Evolutionary conservation across 2,329 filamentous ascomycete genomes (phyloP), one percentile per base, ranked within the genome.

Genomic region (Alternaria hordeiaustralica): DNA sequence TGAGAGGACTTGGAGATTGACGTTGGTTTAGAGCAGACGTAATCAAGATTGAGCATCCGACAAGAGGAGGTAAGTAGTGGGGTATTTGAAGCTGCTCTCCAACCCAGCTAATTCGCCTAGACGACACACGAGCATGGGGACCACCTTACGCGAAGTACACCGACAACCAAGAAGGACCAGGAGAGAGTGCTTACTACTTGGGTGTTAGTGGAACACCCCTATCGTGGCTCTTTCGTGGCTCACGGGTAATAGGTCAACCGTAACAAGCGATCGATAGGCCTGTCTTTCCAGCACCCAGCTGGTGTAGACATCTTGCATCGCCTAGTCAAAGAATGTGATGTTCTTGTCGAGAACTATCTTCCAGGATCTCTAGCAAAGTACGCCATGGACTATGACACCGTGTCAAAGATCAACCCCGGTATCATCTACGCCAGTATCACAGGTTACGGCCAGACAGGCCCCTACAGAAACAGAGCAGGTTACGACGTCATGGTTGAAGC

Each of bases 401-500:
- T 99, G 2, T 87, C 86, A 55, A 87, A 89, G 69, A 90, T 97
- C 78, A 98, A 98, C 75, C 94, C 95, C 0, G 83, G 85, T 6
- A 85, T 99, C 50, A 92, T 99, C 70, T 99, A 99, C 77, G 94
- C 95, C 13, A 97, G 93, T 71, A 97, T 99, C 72, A 99, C 96
- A 0, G 96, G 96, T 1, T 99, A 98, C 76, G 96, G 96, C 3
- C 96, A 99, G 78, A 97, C 92, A 1, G 96, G 96, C 0, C 96
- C 96, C 0, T 97, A 97, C 80, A 89, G 90, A 6, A 88, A 89
- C 67, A 87, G 96, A 13, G 94, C 96, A 4, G 96, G 96, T 5
- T 99, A 99, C 84, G 96, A 99, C 81, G 96, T 99, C 71, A 99
- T 99, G 95, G 95, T 99, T 11, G 96, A 99, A 83, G 96, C 96